Evolutionary conservation across 441 rosid species (phyloP), one percentile per base, ranked within the genome.

Genomic region (Kokia cookei): DNA sequence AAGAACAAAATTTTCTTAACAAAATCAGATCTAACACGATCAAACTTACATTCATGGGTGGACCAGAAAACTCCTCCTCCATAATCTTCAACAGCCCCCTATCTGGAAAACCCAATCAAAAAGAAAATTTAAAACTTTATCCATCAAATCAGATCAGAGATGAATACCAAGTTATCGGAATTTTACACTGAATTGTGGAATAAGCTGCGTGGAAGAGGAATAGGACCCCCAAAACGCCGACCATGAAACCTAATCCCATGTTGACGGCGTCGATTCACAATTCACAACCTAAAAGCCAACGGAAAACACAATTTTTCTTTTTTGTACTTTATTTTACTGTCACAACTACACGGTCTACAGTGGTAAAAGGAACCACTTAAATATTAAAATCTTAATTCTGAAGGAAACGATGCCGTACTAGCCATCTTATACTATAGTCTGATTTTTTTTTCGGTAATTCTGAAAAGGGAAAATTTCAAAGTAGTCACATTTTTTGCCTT

Each of bases 21-120:
- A 77, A 58, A 65, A 59, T 67, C 1, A 47, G 5, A 35, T 72
- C 37, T 22, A 13, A 54, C 7, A 24, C 61, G 64, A 48, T 19
- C 62, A 58, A 42, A 77, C 93, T 78, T 61, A 96, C 99, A 78
- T 85, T 85, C 67, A 88, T 61, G 5, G 98, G 93, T 43, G 98
- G 98, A n/a, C 92, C 84, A 2, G 96, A 87, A 77, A 92, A 96
- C 77, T 92, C 97, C 82, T 94, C 99, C 77, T 92, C 98, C 85
- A 83, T 91, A 72, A 92, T 96, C 89, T 96, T 96, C 86, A 91
- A 79, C 88, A 92, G 76, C 26, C 98, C 95, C 82, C 93, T 87
- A 82, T 88, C 98, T 96, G 85, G 32, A 80, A 51, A 69, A 54
- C 45, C 58, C 55, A 43, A 63, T 7, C 51, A 75, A 57, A 51